Percentiles rank a stretch among this genome's conserved stretches.
Evolutionary conservation across 495 filamentous ascomycete species (phyloP).

Genomic region (Neurospora terricola): DNA sequence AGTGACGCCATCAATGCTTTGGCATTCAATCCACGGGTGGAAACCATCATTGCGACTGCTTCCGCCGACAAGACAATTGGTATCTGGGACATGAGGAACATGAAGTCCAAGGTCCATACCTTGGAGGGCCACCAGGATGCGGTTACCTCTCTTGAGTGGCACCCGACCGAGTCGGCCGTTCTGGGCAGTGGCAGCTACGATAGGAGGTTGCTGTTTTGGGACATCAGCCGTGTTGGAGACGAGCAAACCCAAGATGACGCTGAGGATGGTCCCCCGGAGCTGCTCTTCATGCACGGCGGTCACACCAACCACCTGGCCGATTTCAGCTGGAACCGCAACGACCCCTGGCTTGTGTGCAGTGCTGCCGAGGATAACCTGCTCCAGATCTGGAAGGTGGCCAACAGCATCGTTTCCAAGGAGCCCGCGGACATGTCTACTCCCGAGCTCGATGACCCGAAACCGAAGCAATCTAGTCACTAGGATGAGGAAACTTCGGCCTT

Average conservation of each 20-base stretch:
- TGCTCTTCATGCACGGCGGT: constrained; percentile 99
- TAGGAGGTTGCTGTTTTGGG: constrained; percentile 92
- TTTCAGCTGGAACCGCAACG: constrained; percentile 94
- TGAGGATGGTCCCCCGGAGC: constrained; percentile 93
- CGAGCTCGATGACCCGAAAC: constrained; percentile 50
- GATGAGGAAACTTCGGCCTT: neutral
- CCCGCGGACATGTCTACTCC: constrained; percentile 66
- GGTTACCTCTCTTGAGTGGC: constrained; percentile 88
- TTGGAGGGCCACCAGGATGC: constrained; percentile 77
- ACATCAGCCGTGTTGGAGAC: constrained; percentile 78
- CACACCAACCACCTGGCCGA: constrained; percentile 94
- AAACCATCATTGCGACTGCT: constrained; percentile 80
- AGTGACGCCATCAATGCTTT: constrained; percentile 88
- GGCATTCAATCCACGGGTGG: constrained; percentile 81
- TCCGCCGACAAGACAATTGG: constrained; percentile 92
- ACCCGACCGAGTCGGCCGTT: constrained; percentile 78
- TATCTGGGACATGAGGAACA: constrained; percentile 87
- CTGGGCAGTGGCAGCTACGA: constrained; percentile 88
- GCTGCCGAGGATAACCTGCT: constrained; percentile 96
- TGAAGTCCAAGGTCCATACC: constrained; percentile 75
- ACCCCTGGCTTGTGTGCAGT: constrained; percentile 89
- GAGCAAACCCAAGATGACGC: constrained; percentile 91
- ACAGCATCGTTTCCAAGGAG: constrained; percentile 78
- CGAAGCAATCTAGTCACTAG: neutral
- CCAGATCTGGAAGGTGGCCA: constrained; percentile 92